A percentile compares a stretch with the other conserved stretches of the same genome.
Conservation (phyloP, 306 rosid genomes). For the Cicer pinnatifidum region DNA sequence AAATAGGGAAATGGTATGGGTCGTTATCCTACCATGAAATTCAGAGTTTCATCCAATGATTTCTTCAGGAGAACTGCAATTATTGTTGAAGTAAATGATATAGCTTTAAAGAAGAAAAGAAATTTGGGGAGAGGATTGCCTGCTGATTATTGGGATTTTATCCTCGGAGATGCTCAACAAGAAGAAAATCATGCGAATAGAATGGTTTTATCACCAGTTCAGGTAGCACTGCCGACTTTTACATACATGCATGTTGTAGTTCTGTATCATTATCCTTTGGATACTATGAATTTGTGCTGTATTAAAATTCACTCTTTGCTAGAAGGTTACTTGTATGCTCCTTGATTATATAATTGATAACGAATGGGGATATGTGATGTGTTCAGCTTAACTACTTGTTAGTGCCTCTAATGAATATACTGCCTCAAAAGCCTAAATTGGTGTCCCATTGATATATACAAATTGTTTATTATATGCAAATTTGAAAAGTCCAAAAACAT, state of each 20-base stretch:
- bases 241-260: not conserved
- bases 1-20: conserved; percentile 63
- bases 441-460: not conserved
- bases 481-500: conserved; percentile 8
- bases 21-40: conserved; percentile 72
- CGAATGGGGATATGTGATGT: not conserved
- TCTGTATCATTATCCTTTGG: conserved; percentile 26
- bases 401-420: conserved; percentile 13
- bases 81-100: conserved; percentile 68
- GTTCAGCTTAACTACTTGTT: conserved; percentile 21
- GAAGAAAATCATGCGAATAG: conserved; percentile 61
- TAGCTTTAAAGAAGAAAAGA: conserved; percentile 47
- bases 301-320: conserved; percentile 25
- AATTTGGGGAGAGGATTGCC: conserved; percentile 55
- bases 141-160: conserved; percentile 79
- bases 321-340: conserved; percentile 6
- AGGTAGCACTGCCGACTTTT: conserved; percentile 58
- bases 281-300: conserved; percentile 15
- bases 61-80: conserved; percentile 68
- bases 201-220: conserved; percentile 77
- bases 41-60: conserved; percentile 76
- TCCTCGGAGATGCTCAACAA: conserved; percentile 66
- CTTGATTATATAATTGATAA: not conserved
- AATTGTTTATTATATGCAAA: conserved; percentile 26
- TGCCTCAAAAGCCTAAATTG: conserved; percentile 40